Evolutionary conservation across 352 stramenopile species (phyloP).

Genomic region (Globisporangium emineosum): DNA sequence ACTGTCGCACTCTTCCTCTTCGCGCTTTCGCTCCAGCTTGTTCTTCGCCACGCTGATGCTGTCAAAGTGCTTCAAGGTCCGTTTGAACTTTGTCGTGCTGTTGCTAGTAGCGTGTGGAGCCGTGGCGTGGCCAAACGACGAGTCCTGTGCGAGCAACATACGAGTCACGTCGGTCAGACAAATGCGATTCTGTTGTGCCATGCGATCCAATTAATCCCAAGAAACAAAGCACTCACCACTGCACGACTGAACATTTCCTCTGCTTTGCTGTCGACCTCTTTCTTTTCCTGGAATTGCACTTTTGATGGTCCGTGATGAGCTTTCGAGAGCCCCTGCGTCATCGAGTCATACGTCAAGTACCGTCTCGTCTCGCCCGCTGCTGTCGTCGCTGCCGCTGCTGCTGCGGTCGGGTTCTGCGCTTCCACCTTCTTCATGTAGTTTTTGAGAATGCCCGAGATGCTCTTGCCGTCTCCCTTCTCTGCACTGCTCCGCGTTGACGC

Average conservation of each 20-base stretch:
- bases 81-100: background rate
- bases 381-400: background rate
- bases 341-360: constrained; percentile 9
- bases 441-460: constrained; percentile 13
- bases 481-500: background rate
- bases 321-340: constrained; percentile 8
- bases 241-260: constrained; percentile 16
- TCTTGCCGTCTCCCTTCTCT: constrained; percentile 2
- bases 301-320: background rate
- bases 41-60: constrained; percentile 17
- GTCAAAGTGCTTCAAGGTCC: constrained; percentile 19
- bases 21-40: constrained; percentile 11
- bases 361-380: background rate
- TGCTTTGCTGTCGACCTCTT: background rate
- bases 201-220: background rate
- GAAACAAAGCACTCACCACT: constrained; percentile 4
- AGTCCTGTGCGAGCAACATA: constrained; percentile 1
- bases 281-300: background rate
- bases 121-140: constrained; percentile 3
- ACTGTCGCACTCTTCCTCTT: constrained; percentile 7
- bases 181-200: background rate
- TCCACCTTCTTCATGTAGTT: constrained; percentile 20
- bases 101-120: constrained; percentile 1
- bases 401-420: background rate
- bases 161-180: background rate